Evolutionary conservation across 108 stramenopile genomes (phyloP).

Genomic region (Stephanodiscus minutulus): DNA sequence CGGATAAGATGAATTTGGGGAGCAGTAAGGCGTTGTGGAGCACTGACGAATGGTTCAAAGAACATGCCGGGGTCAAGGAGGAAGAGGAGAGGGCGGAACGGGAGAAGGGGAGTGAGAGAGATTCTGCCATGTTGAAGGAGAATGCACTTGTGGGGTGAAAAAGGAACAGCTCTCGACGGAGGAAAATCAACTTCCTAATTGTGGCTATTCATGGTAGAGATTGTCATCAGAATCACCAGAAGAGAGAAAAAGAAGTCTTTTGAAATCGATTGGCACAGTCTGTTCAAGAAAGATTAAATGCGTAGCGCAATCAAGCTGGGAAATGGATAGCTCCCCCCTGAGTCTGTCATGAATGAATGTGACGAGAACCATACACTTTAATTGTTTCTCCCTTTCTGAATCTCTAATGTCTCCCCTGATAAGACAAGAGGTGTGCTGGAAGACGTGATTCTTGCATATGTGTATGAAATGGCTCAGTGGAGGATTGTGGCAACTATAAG

Average conservation of each 20-base stretch:
- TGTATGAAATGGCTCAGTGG: no score
- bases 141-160: slow-evolving; percentile 7
- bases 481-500: no score
- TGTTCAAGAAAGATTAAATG: not conserved
- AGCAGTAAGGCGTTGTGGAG: slow-evolving; percentile 82
- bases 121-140: slow-evolving; percentile 35
- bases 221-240: not conserved
- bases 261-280: not conserved
- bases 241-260: no score
- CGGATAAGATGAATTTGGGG: slow-evolving; percentile 64
- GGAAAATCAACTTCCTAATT: not conserved
- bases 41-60: slow-evolving; percentile 69
- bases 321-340: no score
- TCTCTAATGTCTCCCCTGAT: no score
- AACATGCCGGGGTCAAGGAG: slow-evolving; percentile 44
- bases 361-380: no score
- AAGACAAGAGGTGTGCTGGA: no score
- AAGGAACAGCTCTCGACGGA: not conserved
- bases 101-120: slow-evolving; percentile 29
- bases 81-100: slow-evolving; percentile 34
- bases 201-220: not conserved
- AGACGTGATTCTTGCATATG: no score
- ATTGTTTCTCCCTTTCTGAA: no score
- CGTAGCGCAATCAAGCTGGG: no score
- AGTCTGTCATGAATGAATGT: no score